A percentile compares a stretch with the other conserved stretches of the same genome.
Conservation (phyloP, 257 asterid genomes). For the Plectranthus barbatus region DNA sequence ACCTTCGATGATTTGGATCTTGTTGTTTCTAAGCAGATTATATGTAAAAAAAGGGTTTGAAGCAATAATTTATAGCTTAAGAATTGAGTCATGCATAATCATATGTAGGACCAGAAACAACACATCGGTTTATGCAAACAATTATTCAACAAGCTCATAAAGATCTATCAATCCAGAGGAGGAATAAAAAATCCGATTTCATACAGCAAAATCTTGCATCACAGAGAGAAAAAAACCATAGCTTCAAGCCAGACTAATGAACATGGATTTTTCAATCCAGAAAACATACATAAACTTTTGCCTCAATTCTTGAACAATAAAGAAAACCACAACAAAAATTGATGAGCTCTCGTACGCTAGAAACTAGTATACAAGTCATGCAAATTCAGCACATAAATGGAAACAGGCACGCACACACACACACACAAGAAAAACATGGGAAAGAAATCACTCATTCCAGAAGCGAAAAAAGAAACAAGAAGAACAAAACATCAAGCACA, state of each 20-base stretch:
- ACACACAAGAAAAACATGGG: too few relatives aligned
- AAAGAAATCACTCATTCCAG: too few relatives aligned
- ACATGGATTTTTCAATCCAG: neutral
- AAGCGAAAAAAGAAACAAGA: neutral
- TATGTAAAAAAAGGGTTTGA: neutral
- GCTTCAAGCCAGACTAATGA: neutral
- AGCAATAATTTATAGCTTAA: neutral
- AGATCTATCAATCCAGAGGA: neutral
- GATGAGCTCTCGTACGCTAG: neutral
- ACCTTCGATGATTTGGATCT: neutral
- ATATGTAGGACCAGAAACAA: neutral
- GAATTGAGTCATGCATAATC: neutral
- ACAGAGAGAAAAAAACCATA: neutral
- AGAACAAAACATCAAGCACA: neutral
- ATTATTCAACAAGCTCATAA: neutral
- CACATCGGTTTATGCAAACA: neutral
- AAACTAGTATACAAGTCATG: neutral
- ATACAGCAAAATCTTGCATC: neutral
- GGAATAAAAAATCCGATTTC: neutral
- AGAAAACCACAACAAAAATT: neutral
- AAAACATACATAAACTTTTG: neutral
- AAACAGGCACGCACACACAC: neutral
- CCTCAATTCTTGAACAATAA: neutral
- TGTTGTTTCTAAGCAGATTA: neutral
- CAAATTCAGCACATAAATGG: conserved; percentile 8